Evolutionary conservation across 495 filamentous ascomycete genomes (phyloP).

Genomic region (Neurospora terricola): DNA sequence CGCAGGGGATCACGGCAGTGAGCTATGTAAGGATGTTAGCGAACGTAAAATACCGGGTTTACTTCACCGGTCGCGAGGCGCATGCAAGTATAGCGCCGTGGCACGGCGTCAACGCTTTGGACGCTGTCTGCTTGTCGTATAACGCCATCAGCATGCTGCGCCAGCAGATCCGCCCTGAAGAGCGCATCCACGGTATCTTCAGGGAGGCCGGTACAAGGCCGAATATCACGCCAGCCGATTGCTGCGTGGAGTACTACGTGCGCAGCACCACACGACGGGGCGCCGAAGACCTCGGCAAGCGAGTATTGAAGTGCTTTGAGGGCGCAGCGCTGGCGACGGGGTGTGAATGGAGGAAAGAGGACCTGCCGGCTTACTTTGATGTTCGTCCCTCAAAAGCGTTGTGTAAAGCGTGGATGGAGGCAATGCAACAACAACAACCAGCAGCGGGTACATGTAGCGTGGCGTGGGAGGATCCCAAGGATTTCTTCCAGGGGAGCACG

Average conservation of each 20-base stretch:
- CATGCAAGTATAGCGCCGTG: slow-evolving; percentile 55
- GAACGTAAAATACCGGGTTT: slow-evolving; percentile 38
- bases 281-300: slow-evolving; percentile 36
- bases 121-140: slow-evolving; percentile 52
- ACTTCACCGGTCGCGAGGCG: slow-evolving; percentile 39
- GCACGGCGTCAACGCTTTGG: slow-evolving; percentile 55
- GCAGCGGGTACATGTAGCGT: too few relatives aligned
- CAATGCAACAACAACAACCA: slow-evolving; percentile 30
- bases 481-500: slow-evolving; percentile 34
- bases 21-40: slow-evolving; percentile 21
- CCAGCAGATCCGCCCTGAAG: slow-evolving; percentile 43
- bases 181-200: slow-evolving; percentile 23
- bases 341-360: slow-evolving; percentile 38
- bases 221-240: slow-evolving; percentile 44
- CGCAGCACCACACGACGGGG: slow-evolving; percentile 35
- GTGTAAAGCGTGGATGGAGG: slow-evolving; percentile 40
- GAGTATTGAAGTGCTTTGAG: slow-evolving; percentile 46
- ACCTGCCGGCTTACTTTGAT: slow-evolving; percentile 43
- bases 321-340: slow-evolving; percentile 47
- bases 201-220: slow-evolving; percentile 19
- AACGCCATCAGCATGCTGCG: slow-evolving; percentile 52
- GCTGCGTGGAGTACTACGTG: slow-evolving; percentile 46
- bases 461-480: slow-evolving; percentile 26
- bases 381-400: slow-evolving; percentile 39
- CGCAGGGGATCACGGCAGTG: background rate